Evolutionary conservation across 306 rosid species (phyloP), one percentile per base, ranked within the genome.

Genomic region (Castanospermum australe): DNA sequence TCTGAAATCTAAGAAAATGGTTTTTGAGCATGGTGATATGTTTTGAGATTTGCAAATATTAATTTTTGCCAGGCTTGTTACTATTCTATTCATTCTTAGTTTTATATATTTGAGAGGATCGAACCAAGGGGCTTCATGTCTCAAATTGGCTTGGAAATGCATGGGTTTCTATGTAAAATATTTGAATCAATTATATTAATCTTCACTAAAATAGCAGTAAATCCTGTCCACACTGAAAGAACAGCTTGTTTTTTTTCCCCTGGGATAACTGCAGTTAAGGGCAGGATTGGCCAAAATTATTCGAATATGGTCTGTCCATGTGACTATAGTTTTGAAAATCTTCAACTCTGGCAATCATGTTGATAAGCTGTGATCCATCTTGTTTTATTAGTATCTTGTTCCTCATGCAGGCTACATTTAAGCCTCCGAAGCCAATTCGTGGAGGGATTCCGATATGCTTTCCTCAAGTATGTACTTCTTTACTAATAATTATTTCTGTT

Each of bases 391-490:
- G 21, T 61, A 51, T 66, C 21, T 32, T 54, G 61, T 81, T 67
- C 74, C 65, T 86, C 72, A 22, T 90, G 89, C 96, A 95, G 99
- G 93, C 99, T 81, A 65, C 42, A 25, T 93, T 88, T 67, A 92
- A 89, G 88, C 94, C 97, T 72, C 97, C 96, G 1, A 93, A 90
- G 79, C 81, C 98, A 63, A 95, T 95, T 79, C 98, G 97, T 41
- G 99, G 99, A 79, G 99, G 98, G 76, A 95, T 95, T 85, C 99
- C 99, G 32, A 68, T 95, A 68, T 95, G 98, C 86, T 95, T 95
- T 89, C 99, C 99, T 30, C 99, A 95, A 77, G 99, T 95, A 86
- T 67, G 94, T 85, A 62, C 69, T 86, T 73, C 45, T 84, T 68
- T 56, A 17, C 54, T 62, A n/a, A n/a, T n/a, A n/a, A n/a, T n/a